These are phyloP conservation scores for Ustanciosporium gigantosporum DNA, from an alignment of 1,284 basidiomycete genomes.

Conservation along the genomic window DNA sequence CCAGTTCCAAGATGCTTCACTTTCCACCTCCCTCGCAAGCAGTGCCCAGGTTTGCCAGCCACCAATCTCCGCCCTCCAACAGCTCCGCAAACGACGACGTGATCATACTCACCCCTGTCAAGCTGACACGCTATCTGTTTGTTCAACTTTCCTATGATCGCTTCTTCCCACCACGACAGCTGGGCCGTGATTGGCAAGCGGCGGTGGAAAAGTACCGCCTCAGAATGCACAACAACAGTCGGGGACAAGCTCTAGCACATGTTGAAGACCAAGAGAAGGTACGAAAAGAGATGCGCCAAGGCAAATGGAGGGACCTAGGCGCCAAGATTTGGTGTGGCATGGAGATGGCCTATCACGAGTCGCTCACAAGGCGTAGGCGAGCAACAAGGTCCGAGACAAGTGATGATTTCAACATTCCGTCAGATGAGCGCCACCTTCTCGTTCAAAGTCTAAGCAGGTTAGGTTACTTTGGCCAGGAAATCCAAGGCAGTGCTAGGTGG, in stretches of 20 bases:
- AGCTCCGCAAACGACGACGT: conserved; percentile 1
- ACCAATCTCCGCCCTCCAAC: too few relatives aligned
- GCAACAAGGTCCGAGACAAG: not conserved
- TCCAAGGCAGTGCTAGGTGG: conserved; percentile 45
- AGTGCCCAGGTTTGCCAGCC: too few relatives aligned
- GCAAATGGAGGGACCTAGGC: conserved; percentile 50
- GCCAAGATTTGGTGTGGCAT: conserved; percentile 53
- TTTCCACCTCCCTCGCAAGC: conserved; percentile 74
- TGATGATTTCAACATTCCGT: not conserved
- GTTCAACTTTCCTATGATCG: conserved; percentile 87
- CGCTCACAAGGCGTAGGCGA: conserved; percentile 10
- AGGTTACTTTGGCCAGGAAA: conserved; percentile 50
- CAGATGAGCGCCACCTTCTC: conserved; percentile 18
- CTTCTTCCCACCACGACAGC: conserved; percentile 87
- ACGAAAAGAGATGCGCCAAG: conserved; percentile 17
- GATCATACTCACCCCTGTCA: conserved; percentile 20
- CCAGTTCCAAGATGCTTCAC: conserved; percentile 80
- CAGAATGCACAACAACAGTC: conserved; percentile 2
- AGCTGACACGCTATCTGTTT: conserved; percentile 65
- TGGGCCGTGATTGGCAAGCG: conserved; percentile 66
- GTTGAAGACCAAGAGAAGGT: conserved; percentile 19
- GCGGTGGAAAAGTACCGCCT: conserved; percentile 42
- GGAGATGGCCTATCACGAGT: conserved; percentile 48
- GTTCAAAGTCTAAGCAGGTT: conserved; percentile 29
- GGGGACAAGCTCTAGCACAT: not conserved